A percentile compares a stretch with the other conserved stretches of the same genome.
These are phyloP conservation scores for Phytophthora tentaculata DNA, from an alignment of 352 stramenopile genomes.

Conservation along the genomic window DNA sequence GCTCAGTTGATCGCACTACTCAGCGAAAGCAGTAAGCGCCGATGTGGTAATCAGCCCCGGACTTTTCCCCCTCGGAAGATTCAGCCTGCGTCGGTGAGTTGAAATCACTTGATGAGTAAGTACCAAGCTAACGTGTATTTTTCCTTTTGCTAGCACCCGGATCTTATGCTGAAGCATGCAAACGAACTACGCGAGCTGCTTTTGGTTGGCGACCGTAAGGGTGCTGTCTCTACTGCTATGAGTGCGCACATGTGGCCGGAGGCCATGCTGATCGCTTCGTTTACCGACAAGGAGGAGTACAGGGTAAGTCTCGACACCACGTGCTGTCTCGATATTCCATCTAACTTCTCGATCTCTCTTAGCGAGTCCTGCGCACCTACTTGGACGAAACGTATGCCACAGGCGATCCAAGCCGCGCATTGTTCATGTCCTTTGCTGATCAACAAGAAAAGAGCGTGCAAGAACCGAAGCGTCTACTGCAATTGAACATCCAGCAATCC, in stretches of 20 bases:
- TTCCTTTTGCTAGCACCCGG: conserved; percentile 49
- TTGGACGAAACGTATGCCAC: conserved; percentile 80
- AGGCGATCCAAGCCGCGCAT: conserved; percentile 75
- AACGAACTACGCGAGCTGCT: conserved; percentile 74
- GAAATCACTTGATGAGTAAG: neutral
- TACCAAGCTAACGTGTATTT: conserved; percentile 13
- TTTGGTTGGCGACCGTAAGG: conserved; percentile 78
- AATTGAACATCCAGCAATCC: conserved; percentile 40
- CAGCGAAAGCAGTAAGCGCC: conserved; percentile 71
- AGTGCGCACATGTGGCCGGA: conserved; percentile 86
- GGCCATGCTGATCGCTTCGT: conserved; percentile 87
- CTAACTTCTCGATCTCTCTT: conserved; percentile 7
- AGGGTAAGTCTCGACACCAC: conserved; percentile 40
- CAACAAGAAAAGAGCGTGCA: conserved; percentile 88
- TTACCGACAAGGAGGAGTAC: conserved; percentile 88
- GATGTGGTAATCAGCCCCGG: conserved; percentile 51
- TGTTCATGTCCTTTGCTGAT: conserved; percentile 85
- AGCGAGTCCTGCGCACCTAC: conserved; percentile 77
- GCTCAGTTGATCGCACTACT: conserved; percentile 71
- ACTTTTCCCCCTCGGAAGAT: conserved; percentile 59
- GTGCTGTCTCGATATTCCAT: neutral
- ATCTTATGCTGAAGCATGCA: conserved; percentile 54
- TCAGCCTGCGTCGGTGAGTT: conserved; percentile 47
- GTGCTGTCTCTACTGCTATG: conserved; percentile 78
- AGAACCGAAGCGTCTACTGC: conserved; percentile 77